Conservation (phyloP, 306 rosid genomes). For the Prunus fruticosa region DNA sequence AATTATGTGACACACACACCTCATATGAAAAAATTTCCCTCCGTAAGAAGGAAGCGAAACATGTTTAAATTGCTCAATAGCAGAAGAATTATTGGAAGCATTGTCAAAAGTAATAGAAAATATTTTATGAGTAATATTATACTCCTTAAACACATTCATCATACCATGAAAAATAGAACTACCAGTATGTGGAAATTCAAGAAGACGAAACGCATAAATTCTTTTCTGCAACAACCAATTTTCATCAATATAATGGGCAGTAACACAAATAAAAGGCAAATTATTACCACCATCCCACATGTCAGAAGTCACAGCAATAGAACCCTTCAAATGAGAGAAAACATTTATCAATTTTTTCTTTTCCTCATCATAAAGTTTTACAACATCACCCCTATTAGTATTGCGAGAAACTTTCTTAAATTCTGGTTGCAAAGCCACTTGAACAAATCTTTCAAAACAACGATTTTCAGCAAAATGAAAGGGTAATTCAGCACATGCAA, state of each 20-base stretch:
- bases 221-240: not conserved
- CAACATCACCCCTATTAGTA: not conserved
- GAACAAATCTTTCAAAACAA: not conserved
- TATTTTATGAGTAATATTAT: not conserved
- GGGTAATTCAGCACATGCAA: not conserved
- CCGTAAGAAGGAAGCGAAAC: not conserved
- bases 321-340: not conserved
- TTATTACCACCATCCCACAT: not conserved
- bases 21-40: not conserved
- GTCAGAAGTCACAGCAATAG: not conserved
- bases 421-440: not conserved
- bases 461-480: not conserved
- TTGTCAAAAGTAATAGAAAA: not conserved
- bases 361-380: not conserved
- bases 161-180: not conserved
- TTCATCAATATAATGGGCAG: not conserved
- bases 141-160: not conserved
- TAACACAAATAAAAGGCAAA: not conserved
- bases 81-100: not conserved
- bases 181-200: not conserved
- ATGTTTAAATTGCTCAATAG: not conserved
- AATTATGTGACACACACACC: not conserved
- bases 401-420: not conserved
- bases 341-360: not conserved
- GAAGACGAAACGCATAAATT: not conserved